Evolutionary conservation across 148 eudicot species (phyloP), one percentile per base, ranked within the genome.

Genomic region (Chenopodium suecicum): DNA sequence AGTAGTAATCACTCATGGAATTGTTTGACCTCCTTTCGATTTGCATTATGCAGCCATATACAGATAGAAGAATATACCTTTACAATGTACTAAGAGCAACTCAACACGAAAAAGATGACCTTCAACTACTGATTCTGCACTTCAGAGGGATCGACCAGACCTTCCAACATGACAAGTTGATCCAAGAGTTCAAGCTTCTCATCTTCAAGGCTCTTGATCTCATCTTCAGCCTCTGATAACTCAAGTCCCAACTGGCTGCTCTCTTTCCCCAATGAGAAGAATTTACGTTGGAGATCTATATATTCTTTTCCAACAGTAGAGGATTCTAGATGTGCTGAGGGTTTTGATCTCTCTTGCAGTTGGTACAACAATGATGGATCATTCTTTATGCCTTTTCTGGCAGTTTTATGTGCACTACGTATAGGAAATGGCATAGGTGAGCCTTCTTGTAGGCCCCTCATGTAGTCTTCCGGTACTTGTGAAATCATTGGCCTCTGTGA

Each of bases 161-260:
- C 98, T 88, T 94, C 98, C 78, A 94, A 84, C 74, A 94, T 94
- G 44, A 94, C 88, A 64, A 94, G 88, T 79, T 92, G 91, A 82
- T 94, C 94, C 78, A 94, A 74, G 23, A 94, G 88, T 2, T 85
- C 75, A 34, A 85, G 87, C 81, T 94, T 94, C 90, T 91, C 98
- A 20, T 90, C 87, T 85, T 92, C 98, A 41, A 94, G 94, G 78
- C 86, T 73, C 83, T 78, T 90, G 22, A 92, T 85, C 69, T 91
- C 92, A 44, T 87, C 90, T 87, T 94, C 97, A 56, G 85, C 90
- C 69, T 82, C 94, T 75, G 69, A 75, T 82, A 90, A 82, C 83
- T 94, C 93, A 9, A 78, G 81, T 44, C 94, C 93, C 77, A 92
- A 58, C 29, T 82, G 86, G 77, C 90, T 86, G 78, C 91, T 94